Evolutionary conservation across 2,329 filamentous ascomycete species (phyloP), one percentile per base, ranked within the genome.

Genomic region (Aspergillus tanneri): DNA sequence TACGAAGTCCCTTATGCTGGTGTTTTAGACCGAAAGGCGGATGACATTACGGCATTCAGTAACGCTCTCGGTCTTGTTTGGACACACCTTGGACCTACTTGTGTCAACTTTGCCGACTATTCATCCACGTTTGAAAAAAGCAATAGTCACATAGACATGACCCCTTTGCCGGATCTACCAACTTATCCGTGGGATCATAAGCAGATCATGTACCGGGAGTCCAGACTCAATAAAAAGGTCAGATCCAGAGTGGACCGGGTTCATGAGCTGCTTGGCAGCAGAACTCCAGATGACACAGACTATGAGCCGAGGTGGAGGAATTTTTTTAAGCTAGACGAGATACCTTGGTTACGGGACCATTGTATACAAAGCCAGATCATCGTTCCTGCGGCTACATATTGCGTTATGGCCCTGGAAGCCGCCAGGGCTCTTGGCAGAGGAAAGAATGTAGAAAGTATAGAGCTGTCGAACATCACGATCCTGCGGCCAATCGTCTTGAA

Each of bases 161-260:
- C 32, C 27, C 30, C 16, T 24, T 36, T 40, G 18, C 24, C 3
- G 27, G 59, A 52, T 34, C 48, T 73, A 0, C 75, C 77, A 0
- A 39, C 58, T 0, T 80, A 79, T 46, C 64, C 70, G 1, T 79
- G 75, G 72, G 73, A 78, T 38, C 74, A 78, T 50, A 66, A 67
- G 1, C 62, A 69, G 25, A 35, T 52, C 2, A 63, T 72, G 47
- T 76, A 71, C 57, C 61, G 65, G 5, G 75, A 78, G 48, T 73
- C 75, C 5, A 62, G 73, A 1, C 46, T 73, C 3, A 63, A 62
- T 6, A 53, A 61, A 3, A 68, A 72, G 14, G 68, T 69, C 12
- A 67, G 76, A 21, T 69, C 70, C 47, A 66, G 72, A 18, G 58
- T 59, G 2, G 50, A 59, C 5, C 38, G 52, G 10, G 62, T 61